Base-by-base conservation (phyloP, 2,329 filamentous ascomycete genomes). In the Alternaria novae-zelandiae region DNA sequence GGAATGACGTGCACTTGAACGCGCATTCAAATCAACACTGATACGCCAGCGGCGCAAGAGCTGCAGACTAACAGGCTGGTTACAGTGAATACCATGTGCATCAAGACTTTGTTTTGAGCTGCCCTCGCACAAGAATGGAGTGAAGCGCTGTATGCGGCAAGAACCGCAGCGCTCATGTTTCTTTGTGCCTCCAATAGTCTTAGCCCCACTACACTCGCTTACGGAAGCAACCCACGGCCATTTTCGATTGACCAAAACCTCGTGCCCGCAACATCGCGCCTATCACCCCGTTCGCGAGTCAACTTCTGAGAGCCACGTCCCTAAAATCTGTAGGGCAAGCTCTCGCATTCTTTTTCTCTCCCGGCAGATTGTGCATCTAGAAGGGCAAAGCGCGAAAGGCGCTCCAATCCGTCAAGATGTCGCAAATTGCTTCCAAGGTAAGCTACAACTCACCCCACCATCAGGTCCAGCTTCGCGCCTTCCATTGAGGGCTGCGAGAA, bases 371-470 rank as follows among this genome's bases (percentile, higher is more conserved):
- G 79, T 74, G 79, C 74, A 74, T 77, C 77, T 80, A 80, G 76
- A 77, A 75, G 78, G 77, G 70, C 72, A 76, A 72, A 81, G 80
- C 80, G 80, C 80, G 78, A 77, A 81, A 80, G 78, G 80, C 80
- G 80, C 80, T 82, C 76, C 73, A 79, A 75, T 73, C 68, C 77
- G 76, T 69, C 70, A 80, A 71, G 68, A 77, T 77, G 74, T 74
- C 81, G 78, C 74, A 79, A 71, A 80, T 82, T 74, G 80, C 78
- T 74, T 81, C 79, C 71, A 82, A 82, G 77, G 80, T 82, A 66
- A 65, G 80, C 69, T 74, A 59, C 60, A 61, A 57, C 66, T 58
- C 63, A 63, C 58, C 57, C 63, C 59, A 55, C 53, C 54, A 50
- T 56, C 54, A 53, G 45, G 32, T 41, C 53, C 54, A 51, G 55